Base-by-base conservation (phyloP, 352 stramenopile genomes). In the Phytophthora sansomeana region DNA sequence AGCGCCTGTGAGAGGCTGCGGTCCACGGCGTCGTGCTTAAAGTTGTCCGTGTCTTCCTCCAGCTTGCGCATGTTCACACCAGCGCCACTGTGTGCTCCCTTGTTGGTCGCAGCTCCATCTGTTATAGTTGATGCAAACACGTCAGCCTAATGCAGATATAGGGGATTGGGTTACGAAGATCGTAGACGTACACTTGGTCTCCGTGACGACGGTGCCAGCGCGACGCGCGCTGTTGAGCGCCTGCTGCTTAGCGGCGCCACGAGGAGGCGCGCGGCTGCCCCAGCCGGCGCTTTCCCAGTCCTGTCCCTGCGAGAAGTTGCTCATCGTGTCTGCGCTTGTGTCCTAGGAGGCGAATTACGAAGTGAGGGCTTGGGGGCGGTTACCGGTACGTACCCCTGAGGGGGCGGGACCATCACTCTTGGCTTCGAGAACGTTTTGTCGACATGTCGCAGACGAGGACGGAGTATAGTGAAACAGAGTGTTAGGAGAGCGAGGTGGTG, bases 1-100 rank as follows among this genome's bases (percentile, higher is more conserved):
- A 99, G 92, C 14, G 96, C 92, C 77, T 99, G 85, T 42, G 89
- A 93, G 19, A 97, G 72, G 32, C 77, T 93, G 58, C 85, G 86
- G 72, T 97, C 89, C 46, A 96, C 90, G 2, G 78, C 81, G 21
- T 92, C 83, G 54, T 90, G 88, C 74, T 97, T 96, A 63, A 97
- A 97, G 58, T 83, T 89, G 58, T 98, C 92, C 56, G 81, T 85
- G 54, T 96, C 87, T 48, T 98, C 90, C 59, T 97, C 92, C 14
- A 98, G 81, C 78, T 97, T 97, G 62, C 87, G 86, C 71, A 93
- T 85, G 83, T 97, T 97, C 38, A 92, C 74, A 58, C 77, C 80
- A 2, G 74, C 79, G n/a, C 67, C 77, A 36, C 74, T 84, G 69
- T 97, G 89, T 29, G 87, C 83, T 58, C 88, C 96, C 71, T 95